Base-by-base conservation (phyloP, 768 basidiomycete genomes). In the Boletus barrowsii region DNA sequence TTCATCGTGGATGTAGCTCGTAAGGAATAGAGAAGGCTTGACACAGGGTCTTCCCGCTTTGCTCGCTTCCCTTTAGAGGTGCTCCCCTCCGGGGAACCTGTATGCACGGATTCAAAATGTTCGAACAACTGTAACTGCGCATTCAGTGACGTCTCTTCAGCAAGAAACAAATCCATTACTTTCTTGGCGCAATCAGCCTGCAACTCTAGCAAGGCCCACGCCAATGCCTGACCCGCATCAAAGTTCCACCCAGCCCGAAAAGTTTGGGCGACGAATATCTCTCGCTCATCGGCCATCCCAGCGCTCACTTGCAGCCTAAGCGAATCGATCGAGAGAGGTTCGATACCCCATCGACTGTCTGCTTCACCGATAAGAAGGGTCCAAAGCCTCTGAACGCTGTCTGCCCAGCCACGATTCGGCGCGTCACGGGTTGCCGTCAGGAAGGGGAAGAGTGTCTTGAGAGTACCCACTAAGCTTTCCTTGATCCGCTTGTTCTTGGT, bases 121-220 rank as follows among this genome's bases (percentile, higher is more conserved):
- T 76, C 68, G 62, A 82, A 87, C 13, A 92, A 70, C 89, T 92
- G 59, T 6, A 53, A 11, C 13, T 24, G 49, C 4, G 35, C 8
- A 44, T 54, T 55, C 26, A 57, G 17, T 55, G 39, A 39, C 32
- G 35, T 10, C 3, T 43, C 37, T 49, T 41, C 37, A 60, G 9
- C 39, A 49, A 24, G 14, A 36, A 47, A 37, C 0, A 30, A 24
- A 43, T 29, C 5, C 30, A 73, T 51, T 62, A 90, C 91, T 75
- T 84, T 81, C 47, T 77, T 77, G 5, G 83, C 78, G 64, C 87
- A 88, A 66, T 92, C 90, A 4, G 91, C 88, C 55, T 90, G 88
- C 20, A 95, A 72, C 66, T 93, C 86, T 7, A 93, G 72, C 7
- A 87, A 75, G 7, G 83, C 80, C 94, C 94, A 97, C 0, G 85